These are phyloP conservation scores for Nothophytophthora sp. DNA, from an alignment of 352 stramenopile genomes.

Conservation along the genomic window DNA sequence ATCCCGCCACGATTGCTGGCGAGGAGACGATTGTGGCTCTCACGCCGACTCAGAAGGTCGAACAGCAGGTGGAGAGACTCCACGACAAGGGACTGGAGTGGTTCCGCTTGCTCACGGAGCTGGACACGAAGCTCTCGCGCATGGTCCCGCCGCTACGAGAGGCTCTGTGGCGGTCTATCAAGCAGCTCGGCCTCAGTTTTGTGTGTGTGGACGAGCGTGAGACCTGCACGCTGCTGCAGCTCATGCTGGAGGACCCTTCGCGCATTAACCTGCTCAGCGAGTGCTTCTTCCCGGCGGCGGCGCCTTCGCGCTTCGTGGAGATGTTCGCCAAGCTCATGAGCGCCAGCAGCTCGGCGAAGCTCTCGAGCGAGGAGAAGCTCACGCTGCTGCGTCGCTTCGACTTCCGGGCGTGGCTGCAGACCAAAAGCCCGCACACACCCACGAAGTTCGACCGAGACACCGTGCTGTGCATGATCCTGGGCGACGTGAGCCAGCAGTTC, in stretches of 20 bases:
- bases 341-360: conserved; percentile 58
- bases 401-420: conserved; percentile 71
- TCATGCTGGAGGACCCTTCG: conserved; percentile 86
- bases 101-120: conserved; percentile 76
- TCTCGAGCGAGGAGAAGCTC: conserved; percentile 75
- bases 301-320: conserved; percentile 77
- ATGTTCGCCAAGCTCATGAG: conserved; percentile 90
- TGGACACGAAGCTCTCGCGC: conserved; percentile 79
- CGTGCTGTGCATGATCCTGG: conserved; percentile 74
- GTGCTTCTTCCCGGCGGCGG: conserved; percentile 79
- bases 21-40: conserved; percentile 1
- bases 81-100: conserved; percentile 82
- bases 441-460: conserved; percentile 86
- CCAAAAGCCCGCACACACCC: conserved; percentile 42
- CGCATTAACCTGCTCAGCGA: conserved; percentile 80
- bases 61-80: conserved; percentile 46
- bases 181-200: conserved; percentile 77
- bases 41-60: conserved; percentile 20
- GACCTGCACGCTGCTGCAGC: conserved; percentile 74
- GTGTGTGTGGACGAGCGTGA: conserved; percentile 83
- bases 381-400: conserved; percentile 76
- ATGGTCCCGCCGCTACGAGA: conserved; percentile 87
- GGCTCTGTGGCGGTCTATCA: conserved; percentile 81
- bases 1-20: not conserved
- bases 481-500: conserved; percentile 64